Percentiles rank a stretch among this genome's conserved stretches.
phyloP scores from a whole-genome alignment of 2,329 filamentous ascomycete genomes.

The Penicillium capsulatum region DNA sequence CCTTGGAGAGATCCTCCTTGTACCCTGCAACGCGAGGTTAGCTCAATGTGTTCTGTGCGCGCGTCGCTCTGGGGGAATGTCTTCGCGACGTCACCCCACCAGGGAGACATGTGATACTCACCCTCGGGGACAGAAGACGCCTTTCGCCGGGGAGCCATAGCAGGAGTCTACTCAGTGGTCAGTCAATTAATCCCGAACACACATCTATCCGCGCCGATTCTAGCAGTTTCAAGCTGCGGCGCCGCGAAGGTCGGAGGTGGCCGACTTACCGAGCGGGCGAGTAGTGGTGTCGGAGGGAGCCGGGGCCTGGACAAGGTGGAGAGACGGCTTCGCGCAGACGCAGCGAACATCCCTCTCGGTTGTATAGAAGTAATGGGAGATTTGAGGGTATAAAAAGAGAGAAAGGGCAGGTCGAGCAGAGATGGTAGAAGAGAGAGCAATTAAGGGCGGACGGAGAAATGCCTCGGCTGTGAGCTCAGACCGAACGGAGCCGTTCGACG shows the following conservation, averaged over 20 bases:
- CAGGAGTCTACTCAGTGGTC: constrained; percentile 28
- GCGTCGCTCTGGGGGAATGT: background rate
- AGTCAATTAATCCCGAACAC: constrained; percentile 3
- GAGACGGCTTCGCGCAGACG: constrained; percentile 43
- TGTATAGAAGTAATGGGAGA: constrained; percentile 6
- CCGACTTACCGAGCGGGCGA: constrained; percentile 33
- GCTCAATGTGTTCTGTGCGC: background rate
- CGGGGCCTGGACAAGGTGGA: constrained; percentile 40
- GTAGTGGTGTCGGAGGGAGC: constrained; percentile 32
- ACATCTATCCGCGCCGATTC: background rate
- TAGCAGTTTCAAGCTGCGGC: background rate
- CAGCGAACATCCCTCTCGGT: constrained; percentile 42
- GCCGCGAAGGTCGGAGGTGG: constrained; percentile 3
- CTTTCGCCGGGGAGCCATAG: constrained; percentile 42
- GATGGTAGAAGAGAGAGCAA: constrained; percentile 6
- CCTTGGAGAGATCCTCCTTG: constrained; percentile 60
- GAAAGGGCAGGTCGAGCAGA: constrained; percentile 11
- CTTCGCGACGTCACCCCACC: background rate
- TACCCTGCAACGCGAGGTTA: constrained; percentile 48
- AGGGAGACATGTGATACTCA: constrained; percentile 30
- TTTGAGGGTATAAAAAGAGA: constrained; percentile 8
- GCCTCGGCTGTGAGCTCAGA: constrained; percentile 19
- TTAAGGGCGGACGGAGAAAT: constrained; percentile 12
- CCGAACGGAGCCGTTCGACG: background rate
- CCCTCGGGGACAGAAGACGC: constrained; percentile 46